Base-by-base conservation (phyloP, 768 basidiomycete species). In the Pleurotus giganteus region DNA sequence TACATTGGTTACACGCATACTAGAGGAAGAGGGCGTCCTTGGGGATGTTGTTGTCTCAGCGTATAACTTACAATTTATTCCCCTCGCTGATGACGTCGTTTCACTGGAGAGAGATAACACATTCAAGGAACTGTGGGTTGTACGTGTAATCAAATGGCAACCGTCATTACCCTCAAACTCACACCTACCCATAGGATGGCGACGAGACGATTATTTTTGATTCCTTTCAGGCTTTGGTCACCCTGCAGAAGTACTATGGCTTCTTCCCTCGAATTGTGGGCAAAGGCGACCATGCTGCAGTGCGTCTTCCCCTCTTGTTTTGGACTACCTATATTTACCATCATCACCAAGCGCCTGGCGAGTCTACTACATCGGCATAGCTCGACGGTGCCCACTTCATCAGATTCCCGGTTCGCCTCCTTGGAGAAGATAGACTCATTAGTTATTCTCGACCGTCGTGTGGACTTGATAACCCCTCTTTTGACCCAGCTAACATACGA, bases 1-100 rank as follows among this genome's bases (percentile, higher is more conserved):
- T 2, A 89, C 88, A 4, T 78, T 98, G 6, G 91, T 95, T 50
- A 82, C 85, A 29, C 83, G 86, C 54, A 86, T 94, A 58, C 73
- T 99, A 41, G 94, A 98, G 64, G 95, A 98, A 66, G 90, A 97
- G 64, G 97, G 96, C n/a, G 95, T 99, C 0, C 79, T 95, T 13
- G 97, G 97, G n/a, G 95, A 98, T 63, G 78, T 99, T 42, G 86
- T 82, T 6, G 82, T 98, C 27, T 83, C 85, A 17, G 82, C 91
- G 26, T 96, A 93, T 70, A 91, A 92, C 67, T 79, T 99, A 21
- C 94, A 95, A 62, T 91, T 98, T 62, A 93, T 98, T 58, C 94
- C 95, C 13, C 64, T 98, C 32, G 95, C 95, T 55, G 88, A 92
- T 15, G 97, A 99, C 68, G 84, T 98, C 55, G 72, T 98, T 28